Conservation (phyloP, 139 green algal genomes). For the Dunaliella sp. region DNA sequence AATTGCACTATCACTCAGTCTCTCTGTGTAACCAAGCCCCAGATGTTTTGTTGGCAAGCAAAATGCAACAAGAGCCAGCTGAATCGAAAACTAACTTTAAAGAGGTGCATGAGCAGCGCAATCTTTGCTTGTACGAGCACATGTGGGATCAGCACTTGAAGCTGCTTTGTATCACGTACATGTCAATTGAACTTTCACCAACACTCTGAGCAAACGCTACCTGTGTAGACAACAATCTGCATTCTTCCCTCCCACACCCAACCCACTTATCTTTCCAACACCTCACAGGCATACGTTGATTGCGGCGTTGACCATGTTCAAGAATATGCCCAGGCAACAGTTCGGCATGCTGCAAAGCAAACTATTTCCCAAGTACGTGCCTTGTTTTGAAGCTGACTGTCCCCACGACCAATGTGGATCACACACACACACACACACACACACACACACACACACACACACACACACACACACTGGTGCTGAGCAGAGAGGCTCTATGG, state of each 20-base stretch:
- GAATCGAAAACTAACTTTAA: too few relatives aligned
- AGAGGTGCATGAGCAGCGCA: too few relatives aligned
- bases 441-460: background rate
- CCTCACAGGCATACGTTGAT: constrained; percentile 28
- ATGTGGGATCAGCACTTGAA: background rate
- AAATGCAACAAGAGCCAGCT: too few relatives aligned
- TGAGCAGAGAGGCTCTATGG: background rate
- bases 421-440: background rate
- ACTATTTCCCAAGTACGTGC: constrained; percentile 51
- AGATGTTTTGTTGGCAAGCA: background rate
- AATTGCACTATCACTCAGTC: background rate
- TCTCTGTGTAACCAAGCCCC: background rate
- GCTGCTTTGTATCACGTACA: background rate
- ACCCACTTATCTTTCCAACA: too few relatives aligned
- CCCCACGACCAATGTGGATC: too few relatives aligned
- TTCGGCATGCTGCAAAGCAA: constrained; percentile 64
- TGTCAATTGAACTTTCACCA: background rate
- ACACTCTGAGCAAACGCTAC: background rate
- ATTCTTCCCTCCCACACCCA: background rate
- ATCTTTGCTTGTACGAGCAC: background rate
- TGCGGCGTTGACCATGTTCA: constrained; percentile 64
- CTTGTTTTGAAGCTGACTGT: background rate
- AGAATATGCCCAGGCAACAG: constrained; percentile 62
- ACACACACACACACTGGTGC: background rate
- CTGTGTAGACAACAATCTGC: background rate